Evolutionary conservation across 163 green algal species (phyloP).

Genomic region (Prototheca wickerhamii): DNA sequence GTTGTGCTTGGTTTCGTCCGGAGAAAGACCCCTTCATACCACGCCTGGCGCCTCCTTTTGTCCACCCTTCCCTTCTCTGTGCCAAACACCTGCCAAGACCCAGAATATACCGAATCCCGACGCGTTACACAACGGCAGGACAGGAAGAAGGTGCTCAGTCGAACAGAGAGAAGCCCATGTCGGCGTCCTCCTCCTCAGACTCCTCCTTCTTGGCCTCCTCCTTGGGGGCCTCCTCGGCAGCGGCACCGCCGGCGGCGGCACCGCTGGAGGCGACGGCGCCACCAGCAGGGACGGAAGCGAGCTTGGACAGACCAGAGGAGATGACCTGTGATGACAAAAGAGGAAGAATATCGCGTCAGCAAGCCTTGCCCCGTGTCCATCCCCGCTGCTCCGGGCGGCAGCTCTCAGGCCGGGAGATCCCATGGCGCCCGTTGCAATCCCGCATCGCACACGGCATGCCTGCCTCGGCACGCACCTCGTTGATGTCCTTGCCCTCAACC

Average conservation of each 20-base stretch:
- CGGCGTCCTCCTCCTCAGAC: constrained; percentile 65
- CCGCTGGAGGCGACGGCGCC: constrained; percentile 43
- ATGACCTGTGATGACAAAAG: constrained; percentile 12
- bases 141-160: constrained; percentile 13
- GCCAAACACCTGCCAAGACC: no score
- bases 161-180: constrained; percentile 43
- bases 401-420: neutral
- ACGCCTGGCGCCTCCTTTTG: no score
- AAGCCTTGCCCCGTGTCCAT: neutral
- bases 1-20: no score
- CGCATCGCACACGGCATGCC: no score
- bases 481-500: constrained; percentile 80
- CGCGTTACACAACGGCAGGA: neutral
- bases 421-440: no score
- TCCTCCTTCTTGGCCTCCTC: constrained; percentile 75
- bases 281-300: constrained; percentile 72
- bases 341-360: neutral
- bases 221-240: constrained; percentile 33
- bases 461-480: constrained; percentile 46
- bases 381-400: no score
- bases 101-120: neutral
- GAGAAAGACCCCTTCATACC: no score
- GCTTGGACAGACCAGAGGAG: constrained; percentile 58
- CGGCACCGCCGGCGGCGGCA: constrained; percentile 37
- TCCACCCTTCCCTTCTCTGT: no score